These are phyloP conservation scores for Cicer arietinum DNA, from an alignment of 306 rosid species.

Conservation along the genomic window DNA sequence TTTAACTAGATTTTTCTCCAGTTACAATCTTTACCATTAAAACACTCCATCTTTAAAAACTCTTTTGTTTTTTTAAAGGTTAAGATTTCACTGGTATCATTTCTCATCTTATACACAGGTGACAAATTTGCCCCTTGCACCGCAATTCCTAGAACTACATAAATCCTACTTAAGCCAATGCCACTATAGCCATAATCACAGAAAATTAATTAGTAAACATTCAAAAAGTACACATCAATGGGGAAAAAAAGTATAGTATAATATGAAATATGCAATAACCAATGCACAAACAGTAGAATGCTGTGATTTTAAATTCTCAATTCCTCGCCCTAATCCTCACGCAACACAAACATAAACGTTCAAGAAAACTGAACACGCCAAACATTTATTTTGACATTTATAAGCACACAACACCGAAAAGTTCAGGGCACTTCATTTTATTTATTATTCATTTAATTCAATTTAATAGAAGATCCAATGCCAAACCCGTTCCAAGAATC, in stretches of 20 bases:
- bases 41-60: no score
- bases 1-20: no score
- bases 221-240: not conserved
- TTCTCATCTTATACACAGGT: constrained; percentile 13
- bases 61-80: no score
- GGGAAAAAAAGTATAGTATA: not conserved
- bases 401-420: not conserved
- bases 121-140: not conserved
- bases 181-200: constrained; percentile 10
- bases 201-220: constrained; percentile 5
- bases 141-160: constrained; percentile 6
- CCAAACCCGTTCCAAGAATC: constrained; percentile 2
- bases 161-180: constrained; percentile 16
- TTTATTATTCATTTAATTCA: not conserved
- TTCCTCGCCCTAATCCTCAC: not conserved
- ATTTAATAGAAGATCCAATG: constrained; percentile 15
- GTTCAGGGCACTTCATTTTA: not conserved
- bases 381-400: constrained; percentile 14
- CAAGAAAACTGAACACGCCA: constrained; percentile 12
- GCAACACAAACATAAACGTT: not conserved
- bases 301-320: not conserved
- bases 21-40: no score
- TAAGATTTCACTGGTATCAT: not conserved
- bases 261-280: constrained; percentile 2
- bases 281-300: not conserved